These are phyloP conservation scores for Pleoardoris graminearum DNA, from an alignment of 2,329 filamentous ascomycete species.

Conservation along the genomic window DNA sequence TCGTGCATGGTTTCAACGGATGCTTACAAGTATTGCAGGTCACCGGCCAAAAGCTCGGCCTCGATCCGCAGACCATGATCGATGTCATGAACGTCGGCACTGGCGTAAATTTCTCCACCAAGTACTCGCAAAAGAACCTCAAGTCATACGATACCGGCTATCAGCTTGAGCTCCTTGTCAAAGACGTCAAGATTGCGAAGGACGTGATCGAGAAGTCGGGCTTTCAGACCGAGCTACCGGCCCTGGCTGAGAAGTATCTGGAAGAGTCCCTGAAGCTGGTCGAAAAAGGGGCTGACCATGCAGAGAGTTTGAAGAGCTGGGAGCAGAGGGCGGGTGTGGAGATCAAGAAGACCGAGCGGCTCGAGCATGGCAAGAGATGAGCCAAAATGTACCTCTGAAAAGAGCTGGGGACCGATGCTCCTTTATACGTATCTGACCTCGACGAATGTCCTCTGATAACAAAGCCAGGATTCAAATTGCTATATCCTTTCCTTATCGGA, in stretches of 20 bases:
- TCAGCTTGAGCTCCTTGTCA: slow-evolving; percentile 40
- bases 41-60: slow-evolving; percentile 42
- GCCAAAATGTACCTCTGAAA: not conserved
- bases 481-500: too few relatives aligned
- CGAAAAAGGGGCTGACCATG: slow-evolving; percentile 39
- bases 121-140: slow-evolving; percentile 27
- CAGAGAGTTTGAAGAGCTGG: slow-evolving; percentile 41
- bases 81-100: slow-evolving; percentile 50
- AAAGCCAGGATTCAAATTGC: too few relatives aligned
- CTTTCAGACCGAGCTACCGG: slow-evolving; percentile 37
- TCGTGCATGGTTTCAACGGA: too few relatives aligned
- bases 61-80: slow-evolving; percentile 46
- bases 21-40: slow-evolving; percentile 17
- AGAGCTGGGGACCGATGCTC: too few relatives aligned
- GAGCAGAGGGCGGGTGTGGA: slow-evolving; percentile 41
- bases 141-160: slow-evolving; percentile 40
- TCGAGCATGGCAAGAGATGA: not conserved
- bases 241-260: slow-evolving; percentile 35
- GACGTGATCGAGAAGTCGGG: slow-evolving; percentile 41
- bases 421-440: too few relatives aligned
- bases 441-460: too few relatives aligned
- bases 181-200: slow-evolving; percentile 43
- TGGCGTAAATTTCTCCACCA: slow-evolving; percentile 45
- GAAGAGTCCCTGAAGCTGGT: slow-evolving; percentile 35
- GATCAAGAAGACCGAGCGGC: slow-evolving; percentile 28